Evolutionary conservation across 2,329 filamentous ascomycete genomes (phyloP), one percentile per base, ranked within the genome.

Genomic region (Sporothrix globosa): DNA sequence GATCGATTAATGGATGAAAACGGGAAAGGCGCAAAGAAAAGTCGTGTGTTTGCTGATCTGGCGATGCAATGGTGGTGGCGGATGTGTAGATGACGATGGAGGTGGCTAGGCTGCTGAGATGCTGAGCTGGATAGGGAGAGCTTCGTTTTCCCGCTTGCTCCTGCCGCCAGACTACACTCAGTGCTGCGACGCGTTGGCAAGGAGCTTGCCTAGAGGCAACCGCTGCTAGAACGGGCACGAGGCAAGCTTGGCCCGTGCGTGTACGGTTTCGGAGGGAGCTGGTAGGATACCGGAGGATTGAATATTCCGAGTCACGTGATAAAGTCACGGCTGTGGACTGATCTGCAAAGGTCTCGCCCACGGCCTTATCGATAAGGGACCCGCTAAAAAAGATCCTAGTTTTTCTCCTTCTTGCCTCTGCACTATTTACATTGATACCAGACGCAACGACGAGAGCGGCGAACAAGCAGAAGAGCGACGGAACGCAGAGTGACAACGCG

Each of bases 201-300:
- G 74, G 74, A 75, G 77, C 77, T 79, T 79, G 78, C 78, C 78
- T 79, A 72, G 76, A 69, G 74, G 73, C 24, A 48, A 24, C 44
- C 9, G 61, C 24, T 50, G 71, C 21, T 34, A 34, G 54, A 30
- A 34, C 13, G 58, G 39, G 19, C 52, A 46, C 21, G 30, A 54
- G 27, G 21, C 50, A 61, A 56, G 56, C 63, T 48, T 56, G 73
- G 76, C 73, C 71, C 68, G 71, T 72, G 71, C 71, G 54, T 30
- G 41, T 21, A n/a, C 60, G 30, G 41, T 63, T 63, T 41, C 60
- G 11, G 60, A 27, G 34, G 34, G 11, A 14, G 9, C 53, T 56
- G 14, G 53, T 7, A 10, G 52, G 11, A 21, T 4, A 10, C 14
- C 61, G 44, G 61, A 50, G 44, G 44, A 65, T 50, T 17, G 46